Evolutionary conservation across 768 basidiomycete genomes (phyloP).

Genomic region (Lyophyllum semitale): DNA sequence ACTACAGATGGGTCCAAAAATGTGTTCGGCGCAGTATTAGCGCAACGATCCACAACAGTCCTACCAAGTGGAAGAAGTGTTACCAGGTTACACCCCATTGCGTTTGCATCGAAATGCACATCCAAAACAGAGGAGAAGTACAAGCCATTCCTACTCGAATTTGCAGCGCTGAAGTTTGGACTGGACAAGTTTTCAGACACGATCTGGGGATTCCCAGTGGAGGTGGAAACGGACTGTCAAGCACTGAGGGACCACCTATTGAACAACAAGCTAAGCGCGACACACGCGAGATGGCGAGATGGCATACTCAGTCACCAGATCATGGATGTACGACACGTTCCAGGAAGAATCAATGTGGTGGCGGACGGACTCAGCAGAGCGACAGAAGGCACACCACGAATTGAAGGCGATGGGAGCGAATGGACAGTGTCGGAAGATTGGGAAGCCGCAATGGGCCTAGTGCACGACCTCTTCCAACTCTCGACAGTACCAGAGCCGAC

Average conservation of each 20-base stretch:
- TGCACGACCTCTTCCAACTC: constrained; percentile 18
- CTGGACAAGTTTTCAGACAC: background rate
- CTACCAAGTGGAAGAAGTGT: constrained; percentile 20
- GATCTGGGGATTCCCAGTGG: constrained; percentile 25
- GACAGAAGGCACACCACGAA: constrained; percentile 12
- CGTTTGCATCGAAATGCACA: constrained; percentile 31
- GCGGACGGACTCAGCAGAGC: constrained; percentile 33
- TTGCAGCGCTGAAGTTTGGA: background rate
- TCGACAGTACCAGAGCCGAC: background rate
- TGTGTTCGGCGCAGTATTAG: constrained; percentile 32
- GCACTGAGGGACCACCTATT: constrained; percentile 23
- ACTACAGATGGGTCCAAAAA: constrained; percentile 33
- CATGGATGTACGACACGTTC: constrained; percentile 23
- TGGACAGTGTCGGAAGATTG: constrained; percentile 33
- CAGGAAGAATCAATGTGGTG: constrained; percentile 23
- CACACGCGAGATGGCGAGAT: constrained; percentile 21
- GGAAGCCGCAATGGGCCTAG: constrained; percentile 19
- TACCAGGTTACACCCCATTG: constrained; percentile 24
- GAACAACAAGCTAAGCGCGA: constrained; percentile 25
- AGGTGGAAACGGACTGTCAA: constrained; percentile 31
- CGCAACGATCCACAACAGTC: constrained; percentile 21
- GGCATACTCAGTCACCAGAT: constrained; percentile 28
- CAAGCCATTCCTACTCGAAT: constrained; percentile 26
- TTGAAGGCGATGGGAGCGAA: constrained; percentile 25
- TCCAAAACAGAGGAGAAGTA: constrained; percentile 26